Evolutionary conservation across 495 filamentous ascomycete species (phyloP).

Genomic region (Hyphodiscus hymeniophilus): DNA sequence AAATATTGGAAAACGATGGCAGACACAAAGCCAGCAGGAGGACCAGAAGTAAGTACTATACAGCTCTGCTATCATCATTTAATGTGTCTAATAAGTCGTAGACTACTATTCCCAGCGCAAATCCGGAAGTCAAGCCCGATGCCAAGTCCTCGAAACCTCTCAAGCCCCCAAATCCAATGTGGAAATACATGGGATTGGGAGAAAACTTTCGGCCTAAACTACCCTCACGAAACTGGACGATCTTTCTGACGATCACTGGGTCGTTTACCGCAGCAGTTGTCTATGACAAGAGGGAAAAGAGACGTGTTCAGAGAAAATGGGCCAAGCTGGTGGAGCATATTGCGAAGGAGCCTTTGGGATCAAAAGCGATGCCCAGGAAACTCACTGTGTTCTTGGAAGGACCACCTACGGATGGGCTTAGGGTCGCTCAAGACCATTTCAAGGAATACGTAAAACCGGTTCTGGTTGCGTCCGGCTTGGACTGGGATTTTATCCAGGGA

Average conservation of each 20-base stretch:
- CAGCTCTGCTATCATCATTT: neutral
- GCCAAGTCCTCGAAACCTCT: constrained; percentile 32
- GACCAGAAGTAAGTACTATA: constrained; percentile 11
- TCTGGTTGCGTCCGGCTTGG: constrained; percentile 78
- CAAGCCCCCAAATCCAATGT: constrained; percentile 53
- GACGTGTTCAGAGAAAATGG: constrained; percentile 77
- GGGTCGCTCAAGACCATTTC: constrained; percentile 82
- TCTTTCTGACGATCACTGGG: constrained; percentile 75
- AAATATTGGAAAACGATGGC: constrained; percentile 11
- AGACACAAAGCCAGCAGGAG: constrained; percentile 14
- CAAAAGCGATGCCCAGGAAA: constrained; percentile 66
- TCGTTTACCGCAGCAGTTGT: constrained; percentile 68
- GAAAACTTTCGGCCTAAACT: constrained; percentile 75
- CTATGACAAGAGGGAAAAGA: constrained; percentile 89
- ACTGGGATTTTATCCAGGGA: constrained; percentile 93
- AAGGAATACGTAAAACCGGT: constrained; percentile 93
- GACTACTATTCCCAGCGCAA: constrained; percentile 10
- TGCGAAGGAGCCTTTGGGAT: constrained; percentile 63
- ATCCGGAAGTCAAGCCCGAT: constrained; percentile 25
- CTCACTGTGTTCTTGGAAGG: constrained; percentile 79
- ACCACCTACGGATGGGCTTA: constrained; percentile 77
- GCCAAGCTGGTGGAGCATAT: constrained; percentile 78
- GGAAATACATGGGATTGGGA: constrained; percentile 67
- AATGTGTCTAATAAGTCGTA: constrained; percentile 6
- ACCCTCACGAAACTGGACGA: constrained; percentile 95